Evolutionary conservation across 2,329 filamentous ascomycete species (phyloP), one percentile per base, ranked within the genome.

Genomic region (Sarocladiaceae sp.): DNA sequence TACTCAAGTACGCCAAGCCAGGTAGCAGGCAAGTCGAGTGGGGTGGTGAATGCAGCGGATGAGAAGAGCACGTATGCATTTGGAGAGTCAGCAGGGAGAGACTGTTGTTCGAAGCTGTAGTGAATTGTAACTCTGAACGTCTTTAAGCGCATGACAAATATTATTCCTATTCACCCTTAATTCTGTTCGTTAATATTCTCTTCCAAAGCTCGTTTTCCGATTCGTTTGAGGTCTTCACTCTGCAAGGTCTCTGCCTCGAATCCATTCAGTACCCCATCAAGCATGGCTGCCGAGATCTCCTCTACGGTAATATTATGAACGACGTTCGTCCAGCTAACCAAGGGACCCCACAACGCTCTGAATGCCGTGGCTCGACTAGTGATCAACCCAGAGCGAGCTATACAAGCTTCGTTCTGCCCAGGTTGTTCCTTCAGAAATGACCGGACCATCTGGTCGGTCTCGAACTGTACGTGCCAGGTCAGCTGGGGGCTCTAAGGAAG

Each of bases 1-100:
- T 93, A 84, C 66, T 81, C 80, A 37, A 82, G 79, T 58, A 87
- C 86, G 25, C 89, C 90, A 1, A 89, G 83, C 59, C 84, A 90
- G 66, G 72, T 88, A 4, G 75, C 73, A 13, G 73, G 75, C 23
- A 35, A 40, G 13, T 25, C 39, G 2, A 25, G n/a, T 17, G 53
- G 73, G 1, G 69, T 76, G 31, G 64, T 78, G 13, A 76, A 75
- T 59, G 68, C 67, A 20, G 61, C 69, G 47, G 74, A 85, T 64
- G 71, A 69, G 61, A 62, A 80, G 56, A 80, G 75, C 56, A 65
- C 58, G 60, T 59, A 70, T 57, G 68, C 66, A 0, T 66, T 69
- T 53, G 53, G 20, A 31, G 44, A 50, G 20, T 31, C 29, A 17
- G 29, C 29, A 13, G 47, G 33, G 31, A 50, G 33, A 23, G 31